phyloP scores from a whole-genome alignment of 805 yeast species.

The Metschnikowia noctiluminum region DNA sequence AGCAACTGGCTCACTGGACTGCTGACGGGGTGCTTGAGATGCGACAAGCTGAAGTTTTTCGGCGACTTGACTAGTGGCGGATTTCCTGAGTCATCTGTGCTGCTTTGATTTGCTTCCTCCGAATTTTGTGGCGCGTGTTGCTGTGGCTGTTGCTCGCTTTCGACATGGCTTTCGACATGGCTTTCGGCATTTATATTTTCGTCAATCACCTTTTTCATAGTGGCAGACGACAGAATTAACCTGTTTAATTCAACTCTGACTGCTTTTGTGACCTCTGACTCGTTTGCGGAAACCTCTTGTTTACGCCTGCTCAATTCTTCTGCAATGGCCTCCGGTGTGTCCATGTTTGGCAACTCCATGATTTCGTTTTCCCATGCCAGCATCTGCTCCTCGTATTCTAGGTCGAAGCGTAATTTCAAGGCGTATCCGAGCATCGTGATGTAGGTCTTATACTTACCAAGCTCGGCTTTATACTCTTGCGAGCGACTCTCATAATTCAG shows the following conservation, averaged over 20 bases:
- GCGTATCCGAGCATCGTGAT: slow-evolving; percentile 46
- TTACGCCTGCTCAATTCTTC: slow-evolving; percentile 9
- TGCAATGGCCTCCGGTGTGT: slow-evolving; percentile 9
- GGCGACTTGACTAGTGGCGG: slow-evolving; percentile 35
- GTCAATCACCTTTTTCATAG: slow-evolving; percentile 15
- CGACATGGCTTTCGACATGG: not conserved
- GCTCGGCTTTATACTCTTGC: slow-evolving; percentile 44
- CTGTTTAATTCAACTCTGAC: slow-evolving; percentile 33
- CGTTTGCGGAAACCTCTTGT: slow-evolving; percentile 14
- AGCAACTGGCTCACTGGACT: slow-evolving; percentile 37
- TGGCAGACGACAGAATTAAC: slow-evolving; percentile 16
- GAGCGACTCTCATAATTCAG: slow-evolving; percentile 40
- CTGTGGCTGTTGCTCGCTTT: not conserved
- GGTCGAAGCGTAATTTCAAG: slow-evolving; percentile 42
- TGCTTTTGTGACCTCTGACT: slow-evolving; percentile 30
- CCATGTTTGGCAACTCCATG: not conserved
- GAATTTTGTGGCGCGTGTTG: not conserved
- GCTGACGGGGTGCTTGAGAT: slow-evolving; percentile 30
- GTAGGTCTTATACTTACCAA: slow-evolving; percentile 45
- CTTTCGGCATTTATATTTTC: not conserved
- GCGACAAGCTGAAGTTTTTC: slow-evolving; percentile 36
- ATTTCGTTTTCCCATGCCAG: slow-evolving; percentile 9
- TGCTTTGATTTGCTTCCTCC: not conserved
- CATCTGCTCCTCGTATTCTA: slow-evolving; percentile 30
- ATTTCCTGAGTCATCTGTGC: slow-evolving; percentile 14